These are phyloP conservation scores for Yamadazyma songkhlaensis DNA, from an alignment of 1,139 yeast genomes.

Conservation along the genomic window DNA sequence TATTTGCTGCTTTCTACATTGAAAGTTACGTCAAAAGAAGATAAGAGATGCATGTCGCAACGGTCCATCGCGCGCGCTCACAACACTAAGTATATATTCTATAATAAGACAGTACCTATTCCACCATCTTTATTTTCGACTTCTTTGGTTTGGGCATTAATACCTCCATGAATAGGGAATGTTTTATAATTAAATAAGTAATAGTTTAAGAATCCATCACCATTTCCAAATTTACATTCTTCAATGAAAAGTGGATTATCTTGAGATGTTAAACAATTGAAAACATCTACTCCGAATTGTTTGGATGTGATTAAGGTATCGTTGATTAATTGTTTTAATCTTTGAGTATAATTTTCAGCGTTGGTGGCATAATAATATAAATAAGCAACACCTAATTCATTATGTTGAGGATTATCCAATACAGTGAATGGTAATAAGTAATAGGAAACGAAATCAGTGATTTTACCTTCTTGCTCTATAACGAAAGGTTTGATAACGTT, in stretches of 20 bases:
- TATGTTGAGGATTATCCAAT: slow-evolving; percentile 62
- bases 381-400: slow-evolving; percentile 81
- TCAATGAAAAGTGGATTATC: slow-evolving; percentile 84
- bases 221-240: slow-evolving; percentile 84
- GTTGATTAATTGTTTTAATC: slow-evolving; percentile 59
- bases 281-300: slow-evolving; percentile 72
- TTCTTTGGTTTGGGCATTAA: slow-evolving; percentile 50
- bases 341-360: slow-evolving; percentile 48
- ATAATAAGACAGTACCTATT: slow-evolving; percentile 85
- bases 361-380: slow-evolving; percentile 87
- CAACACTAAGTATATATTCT: not conserved
- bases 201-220: slow-evolving; percentile 90
- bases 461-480: slow-evolving; percentile 69
- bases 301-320: slow-evolving; percentile 82
- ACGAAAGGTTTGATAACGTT: slow-evolving; percentile 77
- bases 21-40: slow-evolving; percentile 51
- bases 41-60: not conserved
- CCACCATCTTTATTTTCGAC: slow-evolving; percentile 64
- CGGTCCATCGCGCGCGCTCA: too few species aligned
- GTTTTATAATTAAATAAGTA: slow-evolving; percentile 89
- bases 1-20: slow-evolving; percentile 68
- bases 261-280: slow-evolving; percentile 88
- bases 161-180: slow-evolving; percentile 78
- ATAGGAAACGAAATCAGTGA: slow-evolving; percentile 88
- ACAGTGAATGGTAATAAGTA: slow-evolving; percentile 88